A percentile compares a stretch with the other conserved stretches of the same genome.
Evolutionary conservation across 345 rosid species (phyloP).

Genomic region (Jatropha curcas): DNA sequence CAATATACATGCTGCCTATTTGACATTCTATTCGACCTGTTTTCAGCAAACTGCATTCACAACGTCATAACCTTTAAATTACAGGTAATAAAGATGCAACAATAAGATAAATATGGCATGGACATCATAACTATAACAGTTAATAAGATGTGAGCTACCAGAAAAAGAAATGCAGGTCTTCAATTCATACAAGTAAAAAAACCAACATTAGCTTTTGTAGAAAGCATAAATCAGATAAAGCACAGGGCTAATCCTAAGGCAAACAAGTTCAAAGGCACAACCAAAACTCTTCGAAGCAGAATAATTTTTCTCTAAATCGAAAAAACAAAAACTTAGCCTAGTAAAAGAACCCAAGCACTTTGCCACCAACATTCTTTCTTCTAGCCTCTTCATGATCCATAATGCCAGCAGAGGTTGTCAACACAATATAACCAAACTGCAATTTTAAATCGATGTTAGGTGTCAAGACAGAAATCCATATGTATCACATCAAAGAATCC

Average conservation of each 20-base stretch:
- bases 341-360: constrained; percentile 39
- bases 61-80: no score
- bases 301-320: background rate
- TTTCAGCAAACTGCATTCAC: no score
- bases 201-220: no score
- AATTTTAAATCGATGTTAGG: background rate
- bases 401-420: constrained; percentile 39
- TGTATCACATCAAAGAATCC: background rate
- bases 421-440: constrained; percentile 38
- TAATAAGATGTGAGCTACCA: no score
- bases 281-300: background rate
- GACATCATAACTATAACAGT: no score
- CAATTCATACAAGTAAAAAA: no score
- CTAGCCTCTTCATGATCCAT: constrained; percentile 42
- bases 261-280: constrained; percentile 16
- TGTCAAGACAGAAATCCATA: background rate
- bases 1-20: no score
- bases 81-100: no score
- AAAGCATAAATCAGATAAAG: no score
- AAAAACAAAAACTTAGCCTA: background rate
- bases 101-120: no score
- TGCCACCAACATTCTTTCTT: constrained; percentile 41
- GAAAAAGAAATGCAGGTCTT: no score
- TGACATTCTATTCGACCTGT: no score
- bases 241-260: background rate